A percentile compares a stretch with the other conserved stretches of the same genome.
Evolutionary conservation across 2,329 filamentous ascomycete species (phyloP).

Genomic region (Aspergillus aculeatinus): DNA sequence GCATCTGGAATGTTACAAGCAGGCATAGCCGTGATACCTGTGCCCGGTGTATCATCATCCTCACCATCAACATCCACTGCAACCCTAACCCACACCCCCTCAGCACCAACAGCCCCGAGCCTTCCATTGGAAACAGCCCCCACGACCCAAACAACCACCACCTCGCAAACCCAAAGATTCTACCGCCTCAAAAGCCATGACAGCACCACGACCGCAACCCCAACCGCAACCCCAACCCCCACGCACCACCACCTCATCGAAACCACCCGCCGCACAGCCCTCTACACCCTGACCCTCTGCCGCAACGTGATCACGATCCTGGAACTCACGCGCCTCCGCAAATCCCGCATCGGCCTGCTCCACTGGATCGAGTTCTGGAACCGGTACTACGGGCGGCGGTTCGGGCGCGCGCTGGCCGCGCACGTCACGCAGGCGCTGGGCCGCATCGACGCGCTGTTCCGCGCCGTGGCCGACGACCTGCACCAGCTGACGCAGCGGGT

Average conservation of each 20-base stretch:
- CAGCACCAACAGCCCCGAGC: neutral
- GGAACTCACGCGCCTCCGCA: constrained; percentile 32
- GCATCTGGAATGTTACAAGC: constrained; percentile 13
- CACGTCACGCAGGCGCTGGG: constrained; percentile 17
- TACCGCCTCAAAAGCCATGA: constrained; percentile 14
- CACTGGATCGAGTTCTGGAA: constrained; percentile 33
- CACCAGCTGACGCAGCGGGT: constrained; percentile 23
- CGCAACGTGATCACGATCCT: constrained; percentile 28
- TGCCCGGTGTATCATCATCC: constrained; percentile 1
- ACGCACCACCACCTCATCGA: constrained; percentile 10
- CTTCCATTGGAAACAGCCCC: no score
- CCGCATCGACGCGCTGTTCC: constrained; percentile 29
- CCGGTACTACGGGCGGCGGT: constrained; percentile 23
- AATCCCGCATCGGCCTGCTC: constrained; percentile 28
- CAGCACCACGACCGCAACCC: constrained; percentile 1
- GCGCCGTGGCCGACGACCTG: constrained; percentile 25
- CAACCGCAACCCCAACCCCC: neutral
- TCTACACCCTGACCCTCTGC: constrained; percentile 27
- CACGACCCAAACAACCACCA: no score
- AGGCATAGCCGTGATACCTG: constrained; percentile 3
- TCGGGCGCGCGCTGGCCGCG: constrained; percentile 17
- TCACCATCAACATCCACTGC: neutral
- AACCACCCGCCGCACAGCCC: constrained; percentile 23
- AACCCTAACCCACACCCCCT: neutral
- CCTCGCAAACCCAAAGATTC: constrained; percentile 12